phyloP scores from a whole-genome alignment of 345 rosid species.

The Viola odorata region DNA sequence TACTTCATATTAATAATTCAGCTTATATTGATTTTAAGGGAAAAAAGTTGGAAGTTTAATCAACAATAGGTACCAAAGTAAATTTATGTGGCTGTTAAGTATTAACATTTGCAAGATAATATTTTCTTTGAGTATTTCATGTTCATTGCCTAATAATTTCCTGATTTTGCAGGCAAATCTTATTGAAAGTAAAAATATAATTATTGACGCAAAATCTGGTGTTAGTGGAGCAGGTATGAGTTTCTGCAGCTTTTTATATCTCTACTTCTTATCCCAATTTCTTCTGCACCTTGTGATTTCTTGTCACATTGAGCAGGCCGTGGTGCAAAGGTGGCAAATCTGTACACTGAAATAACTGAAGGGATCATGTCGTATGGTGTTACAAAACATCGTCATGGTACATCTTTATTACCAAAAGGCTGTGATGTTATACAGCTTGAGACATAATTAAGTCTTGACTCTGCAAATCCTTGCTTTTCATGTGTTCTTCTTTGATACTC shows the following conservation, averaged over 20 bases:
- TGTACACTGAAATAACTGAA: conserved; percentile 80
- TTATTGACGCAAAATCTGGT: conserved; percentile 91
- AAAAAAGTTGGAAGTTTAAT: no score
- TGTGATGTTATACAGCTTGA: not conserved
- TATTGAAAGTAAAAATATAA: conserved; percentile 54
- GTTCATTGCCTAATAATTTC: conserved; percentile 3
- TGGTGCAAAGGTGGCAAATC: conserved; percentile 82
- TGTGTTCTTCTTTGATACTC: conserved; percentile 1
- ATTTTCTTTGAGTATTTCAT: not conserved
- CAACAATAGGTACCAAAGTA: no score
- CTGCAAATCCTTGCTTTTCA: not conserved
- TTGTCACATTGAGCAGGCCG: conserved; percentile 55
- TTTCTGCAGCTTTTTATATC: conserved; percentile 7
- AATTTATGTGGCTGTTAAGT: no score
- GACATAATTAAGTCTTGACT: not conserved
- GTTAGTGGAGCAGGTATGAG: conserved; percentile 93
- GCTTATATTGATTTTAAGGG: no score
- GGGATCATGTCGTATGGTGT: conserved; percentile 93
- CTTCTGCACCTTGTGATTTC: conserved; percentile 10
- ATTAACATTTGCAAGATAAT: not conserved
- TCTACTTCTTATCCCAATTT: conserved; percentile 7
- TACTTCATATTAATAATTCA: not conserved
- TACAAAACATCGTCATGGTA: conserved; percentile 91
- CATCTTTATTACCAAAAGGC: conserved; percentile 13
- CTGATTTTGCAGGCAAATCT: conserved; percentile 61